Conservation (phyloP, 805 yeast species). For the Lachancea sp. region DNA sequence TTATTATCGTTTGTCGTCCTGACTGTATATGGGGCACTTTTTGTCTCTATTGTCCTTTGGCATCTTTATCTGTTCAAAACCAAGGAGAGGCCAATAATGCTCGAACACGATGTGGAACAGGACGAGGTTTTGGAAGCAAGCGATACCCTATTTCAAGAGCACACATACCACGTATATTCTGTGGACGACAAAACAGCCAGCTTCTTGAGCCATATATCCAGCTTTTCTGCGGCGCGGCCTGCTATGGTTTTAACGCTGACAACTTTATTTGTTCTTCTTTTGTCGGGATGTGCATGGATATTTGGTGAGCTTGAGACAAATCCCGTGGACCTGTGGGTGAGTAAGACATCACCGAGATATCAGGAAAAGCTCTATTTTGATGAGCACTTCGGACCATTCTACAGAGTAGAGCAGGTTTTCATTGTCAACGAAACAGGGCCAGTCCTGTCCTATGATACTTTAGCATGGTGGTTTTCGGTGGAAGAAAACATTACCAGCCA, state of each 20-base stretch:
- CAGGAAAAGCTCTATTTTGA: conserved; percentile 67
- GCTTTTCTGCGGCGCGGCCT: conserved; percentile 58
- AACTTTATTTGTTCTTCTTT: conserved; percentile 35
- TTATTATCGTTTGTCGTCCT: conserved; percentile 67
- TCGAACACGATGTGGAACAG: conserved; percentile 13
- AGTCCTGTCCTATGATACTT: conserved; percentile 60
- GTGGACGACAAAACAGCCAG: conserved; percentile 15
- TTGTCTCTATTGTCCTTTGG: conserved; percentile 22
- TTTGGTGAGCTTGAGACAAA: conserved; percentile 61
- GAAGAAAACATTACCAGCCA: conserved; percentile 47
- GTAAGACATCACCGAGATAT: conserved; percentile 64
- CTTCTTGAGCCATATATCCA: conserved; percentile 48
- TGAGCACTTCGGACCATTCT: conserved; percentile 83
- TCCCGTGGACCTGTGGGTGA: conserved; percentile 88
- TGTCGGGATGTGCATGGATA: conserved; percentile 47
- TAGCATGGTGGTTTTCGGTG: conserved; percentile 85
- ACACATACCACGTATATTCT: conserved; percentile 15
- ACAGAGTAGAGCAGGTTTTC: conserved; percentile 78
- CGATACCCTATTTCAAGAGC: conserved; percentile 15
- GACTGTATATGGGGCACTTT: conserved; percentile 39
- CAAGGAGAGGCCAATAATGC: conserved; percentile 23
- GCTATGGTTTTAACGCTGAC: conserved; percentile 38
- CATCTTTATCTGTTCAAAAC: conserved; percentile 19
- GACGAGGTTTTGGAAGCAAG: conserved; percentile 18
- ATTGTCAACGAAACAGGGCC: conserved; percentile 63